Evolutionary conservation across 2,329 filamentous ascomycete species (phyloP).

Genomic region (Clonostachys chloroleuca): DNA sequence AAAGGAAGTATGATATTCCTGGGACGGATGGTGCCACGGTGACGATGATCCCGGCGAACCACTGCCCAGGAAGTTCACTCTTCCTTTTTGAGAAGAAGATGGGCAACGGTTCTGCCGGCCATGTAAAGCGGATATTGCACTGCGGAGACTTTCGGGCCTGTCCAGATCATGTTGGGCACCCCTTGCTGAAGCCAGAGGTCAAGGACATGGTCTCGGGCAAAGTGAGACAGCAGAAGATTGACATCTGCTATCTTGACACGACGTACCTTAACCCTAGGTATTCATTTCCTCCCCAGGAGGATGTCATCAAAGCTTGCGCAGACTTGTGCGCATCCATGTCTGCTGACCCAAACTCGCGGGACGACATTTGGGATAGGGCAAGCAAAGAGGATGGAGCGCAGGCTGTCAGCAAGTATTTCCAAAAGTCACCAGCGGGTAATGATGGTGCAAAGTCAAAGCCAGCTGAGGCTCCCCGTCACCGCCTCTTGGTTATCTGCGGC

Average conservation of each 20-base stretch:
- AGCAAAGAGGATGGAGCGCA: slow-evolving; percentile 34
- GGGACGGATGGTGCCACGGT: slow-evolving; percentile 79
- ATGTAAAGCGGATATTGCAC: slow-evolving; percentile 77
- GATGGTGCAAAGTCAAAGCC: slow-evolving; percentile 18
- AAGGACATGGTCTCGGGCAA: slow-evolving; percentile 68
- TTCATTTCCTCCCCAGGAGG: slow-evolving; percentile 82
- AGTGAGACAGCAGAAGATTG: slow-evolving; percentile 77
- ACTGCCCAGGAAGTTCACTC: slow-evolving; percentile 91
- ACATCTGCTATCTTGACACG: slow-evolving; percentile 94
- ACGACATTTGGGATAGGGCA: slow-evolving; percentile 40
- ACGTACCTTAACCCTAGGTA: slow-evolving; percentile 96
- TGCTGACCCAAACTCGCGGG: slow-evolving; percentile 50
- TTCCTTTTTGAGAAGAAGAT: slow-evolving; percentile 85
- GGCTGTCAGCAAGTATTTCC: slow-evolving; percentile 49
- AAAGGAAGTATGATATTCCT: slow-evolving; percentile 72
- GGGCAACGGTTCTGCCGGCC: slow-evolving; percentile 53
- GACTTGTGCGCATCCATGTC: slow-evolving; percentile 80
- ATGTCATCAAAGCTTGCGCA: slow-evolving; percentile 83
- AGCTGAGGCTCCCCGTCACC: slow-evolving; percentile 31
- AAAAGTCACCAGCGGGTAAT: slow-evolving; percentile 20
- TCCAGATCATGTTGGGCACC: slow-evolving; percentile 76
- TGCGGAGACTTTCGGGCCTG: slow-evolving; percentile 96
- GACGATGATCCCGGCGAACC: slow-evolving; percentile 94
- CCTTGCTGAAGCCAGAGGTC: slow-evolving; percentile 72
- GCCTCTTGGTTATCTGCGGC: slow-evolving; percentile 86